Evolutionary conservation across 1,284 basidiomycete species (phyloP).

Genomic region (Marasmius oreades): DNA sequence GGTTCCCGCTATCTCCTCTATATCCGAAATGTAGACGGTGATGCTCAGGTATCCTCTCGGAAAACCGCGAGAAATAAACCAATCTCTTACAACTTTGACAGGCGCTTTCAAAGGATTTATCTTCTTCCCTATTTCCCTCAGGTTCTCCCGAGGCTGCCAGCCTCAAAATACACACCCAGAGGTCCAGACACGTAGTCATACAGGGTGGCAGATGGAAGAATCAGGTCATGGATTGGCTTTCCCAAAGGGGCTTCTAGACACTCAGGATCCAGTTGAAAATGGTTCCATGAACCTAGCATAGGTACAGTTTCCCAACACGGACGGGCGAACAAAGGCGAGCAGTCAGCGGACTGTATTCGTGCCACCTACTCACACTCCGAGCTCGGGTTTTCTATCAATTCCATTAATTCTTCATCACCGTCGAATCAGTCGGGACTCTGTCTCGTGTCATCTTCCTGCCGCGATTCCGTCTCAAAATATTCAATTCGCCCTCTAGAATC

Average conservation of each 20-base stretch:
- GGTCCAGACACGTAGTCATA: constrained; percentile 50
- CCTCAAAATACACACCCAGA: constrained; percentile 42
- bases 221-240: constrained; percentile 55
- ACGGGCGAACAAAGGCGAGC: background rate
- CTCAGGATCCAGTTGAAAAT: background rate
- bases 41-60: constrained; percentile 19
- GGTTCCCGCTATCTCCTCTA: constrained; percentile 49
- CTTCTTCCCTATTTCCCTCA: constrained; percentile 40
- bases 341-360: background rate
- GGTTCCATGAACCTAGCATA: no score
- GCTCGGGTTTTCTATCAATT: background rate
- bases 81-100: constrained; percentile 22
- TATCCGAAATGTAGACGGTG: constrained; percentile 42
- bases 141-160: constrained; percentile 42
- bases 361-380: background rate
- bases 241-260: constrained; percentile 52
- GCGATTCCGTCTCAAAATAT: background rate
- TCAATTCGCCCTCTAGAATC: no score
- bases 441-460: background rate
- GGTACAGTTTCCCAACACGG: background rate
- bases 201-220: constrained; percentile 58
- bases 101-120: constrained; percentile 52
- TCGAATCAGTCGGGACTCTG: background rate
- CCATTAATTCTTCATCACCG: background rate
- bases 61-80: constrained; percentile 24